Evolutionary conservation across 1,139 yeast genomes (phyloP).

Genomic region (Blastobotrys apis): DNA sequence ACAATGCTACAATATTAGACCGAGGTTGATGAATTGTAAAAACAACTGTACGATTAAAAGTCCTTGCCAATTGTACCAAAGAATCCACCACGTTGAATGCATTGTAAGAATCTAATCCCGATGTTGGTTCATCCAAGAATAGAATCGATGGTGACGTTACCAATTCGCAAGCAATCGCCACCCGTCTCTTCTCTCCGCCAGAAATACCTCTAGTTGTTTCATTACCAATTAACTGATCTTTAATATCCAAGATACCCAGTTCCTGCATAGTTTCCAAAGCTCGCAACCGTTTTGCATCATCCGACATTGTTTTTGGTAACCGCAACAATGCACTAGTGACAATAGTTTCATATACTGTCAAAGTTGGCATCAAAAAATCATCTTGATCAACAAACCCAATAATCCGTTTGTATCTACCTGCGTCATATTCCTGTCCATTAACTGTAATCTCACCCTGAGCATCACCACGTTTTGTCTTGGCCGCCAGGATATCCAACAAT

Average conservation of each 20-base stretch:
- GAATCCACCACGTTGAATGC: conserved; percentile 89
- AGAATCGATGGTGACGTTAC: conserved; percentile 67
- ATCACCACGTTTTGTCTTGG: conserved; percentile 73
- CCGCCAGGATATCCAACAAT: conserved; percentile 81
- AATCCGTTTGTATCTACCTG: conserved; percentile 53
- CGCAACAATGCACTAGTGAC: conserved; percentile 85
- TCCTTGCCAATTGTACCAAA: conserved; percentile 71
- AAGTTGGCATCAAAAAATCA: conserved; percentile 82
- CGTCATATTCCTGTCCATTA: conserved; percentile 51
- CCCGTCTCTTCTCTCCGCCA: conserved; percentile 86
- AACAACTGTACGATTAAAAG: conserved; percentile 78
- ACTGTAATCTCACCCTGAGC: conserved; percentile 62
- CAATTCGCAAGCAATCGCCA: conserved; percentile 76
- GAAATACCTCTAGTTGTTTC: conserved; percentile 90
- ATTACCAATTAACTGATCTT: conserved; percentile 83
- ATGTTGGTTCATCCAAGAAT: conserved; percentile 84
- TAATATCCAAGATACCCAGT: conserved; percentile 74
- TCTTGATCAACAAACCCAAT: conserved; percentile 98
- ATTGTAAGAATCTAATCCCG: conserved; percentile 90
- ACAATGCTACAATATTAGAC: conserved; percentile 86
- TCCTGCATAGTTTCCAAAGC: conserved; percentile 84
- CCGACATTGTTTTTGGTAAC: conserved; percentile 74
- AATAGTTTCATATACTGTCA: conserved; percentile 94
- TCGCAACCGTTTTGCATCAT: conserved; percentile 65
- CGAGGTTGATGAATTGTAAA: conserved; percentile 98